Evolutionary conservation across 257 asterid species (phyloP), one percentile per base, ranked within the genome.

Genomic region (Verbascum thapsus): DNA sequence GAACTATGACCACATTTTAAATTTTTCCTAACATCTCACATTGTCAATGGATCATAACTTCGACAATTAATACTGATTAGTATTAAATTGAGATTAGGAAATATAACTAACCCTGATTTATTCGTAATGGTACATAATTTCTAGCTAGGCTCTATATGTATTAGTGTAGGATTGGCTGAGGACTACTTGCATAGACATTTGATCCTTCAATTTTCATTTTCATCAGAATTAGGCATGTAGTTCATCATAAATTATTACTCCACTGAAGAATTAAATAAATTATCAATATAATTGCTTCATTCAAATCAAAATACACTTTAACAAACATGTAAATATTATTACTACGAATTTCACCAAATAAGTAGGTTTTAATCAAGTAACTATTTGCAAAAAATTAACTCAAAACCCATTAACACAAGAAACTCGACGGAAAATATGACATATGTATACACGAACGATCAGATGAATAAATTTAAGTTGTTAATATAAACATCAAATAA

Each of bases 21-120:
- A 56, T 53, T 8, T 56, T 56, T 51, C 16, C 51, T 17, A 55
- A 17, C 43, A 16, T n/a, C 43, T 42, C 3, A 34, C 55, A 44
- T 38, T 58, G 37, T 49, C 20, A 47, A 53, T 8, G 35, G 22
- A 13, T 18, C 18, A 55, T 56, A 34, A 45, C 26, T 12, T 44
- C 32, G 12, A 17, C 45, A 53, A 18, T 44, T 12, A 67, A 17
- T 34, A 10, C 1, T 11, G 20, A 39, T 39, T 60, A 10, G 9
- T 52, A 13, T 12, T 18, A 10, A 42, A 13, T 23, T 17, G 54
- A 53, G 70, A 53, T 23, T 35, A 34, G 30, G 35, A 30, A 41
- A 41, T 53, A 17, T 41, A 65, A 53, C 55, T 16, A 56, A 56
- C 4, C 44, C n/a, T 3, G 7, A 6, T 23, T 6, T 6, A 30